A percentile compares a stretch with the other conserved stretches of the same genome.
phyloP scores from a whole-genome alignment of 1,139 yeast species.

The Barnettozyma hawaiiensis region DNA sequence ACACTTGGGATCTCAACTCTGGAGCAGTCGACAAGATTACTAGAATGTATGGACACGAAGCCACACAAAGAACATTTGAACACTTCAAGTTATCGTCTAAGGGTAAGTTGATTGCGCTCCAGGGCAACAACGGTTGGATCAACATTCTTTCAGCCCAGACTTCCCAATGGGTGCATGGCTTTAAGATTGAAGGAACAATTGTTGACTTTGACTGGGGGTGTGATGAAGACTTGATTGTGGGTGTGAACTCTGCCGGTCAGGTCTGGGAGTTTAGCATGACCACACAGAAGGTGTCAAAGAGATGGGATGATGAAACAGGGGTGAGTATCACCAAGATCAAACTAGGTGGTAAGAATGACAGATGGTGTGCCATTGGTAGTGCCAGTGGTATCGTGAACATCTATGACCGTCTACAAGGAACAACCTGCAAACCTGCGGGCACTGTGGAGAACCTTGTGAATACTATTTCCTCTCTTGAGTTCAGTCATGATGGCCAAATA shows the following conservation, averaged over 20 bases:
- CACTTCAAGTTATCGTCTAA: slow-evolving; percentile 65
- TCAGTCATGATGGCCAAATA: slow-evolving; percentile 86
- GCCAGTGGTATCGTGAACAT: slow-evolving; percentile 86
- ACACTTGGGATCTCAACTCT: slow-evolving; percentile 77
- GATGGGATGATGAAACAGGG: slow-evolving; percentile 89
- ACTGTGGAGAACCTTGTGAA: slow-evolving; percentile 78
- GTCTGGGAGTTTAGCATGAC: slow-evolving; percentile 79
- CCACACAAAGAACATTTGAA: slow-evolving; percentile 83
- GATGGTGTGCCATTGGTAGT: slow-evolving; percentile 88
- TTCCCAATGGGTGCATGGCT: slow-evolving; percentile 83
- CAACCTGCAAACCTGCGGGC: slow-evolving; percentile 43
- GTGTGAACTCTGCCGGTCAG: slow-evolving; percentile 77
- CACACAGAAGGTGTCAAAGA: slow-evolving; percentile 42
- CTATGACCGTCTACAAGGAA: slow-evolving; percentile 47
- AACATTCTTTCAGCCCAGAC: slow-evolving; percentile 69
- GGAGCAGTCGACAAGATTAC: slow-evolving; percentile 81
- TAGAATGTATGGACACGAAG: slow-evolving; percentile 88
- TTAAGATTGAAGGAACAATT: slow-evolving; percentile 79
- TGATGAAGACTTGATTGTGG: slow-evolving; percentile 49
- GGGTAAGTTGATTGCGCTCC: slow-evolving; percentile 69
- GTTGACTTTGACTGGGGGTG: slow-evolving; percentile 70
- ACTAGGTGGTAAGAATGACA: slow-evolving; percentile 70
- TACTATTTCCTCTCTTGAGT: slow-evolving; percentile 64
- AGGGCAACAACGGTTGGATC: slow-evolving; percentile 89
- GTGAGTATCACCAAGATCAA: slow-evolving; percentile 75